A percentile compares a stretch with the other conserved stretches of the same genome.
Conservation (phyloP, 495 filamentous ascomycete species). For the Cercophora scortea region DNA sequence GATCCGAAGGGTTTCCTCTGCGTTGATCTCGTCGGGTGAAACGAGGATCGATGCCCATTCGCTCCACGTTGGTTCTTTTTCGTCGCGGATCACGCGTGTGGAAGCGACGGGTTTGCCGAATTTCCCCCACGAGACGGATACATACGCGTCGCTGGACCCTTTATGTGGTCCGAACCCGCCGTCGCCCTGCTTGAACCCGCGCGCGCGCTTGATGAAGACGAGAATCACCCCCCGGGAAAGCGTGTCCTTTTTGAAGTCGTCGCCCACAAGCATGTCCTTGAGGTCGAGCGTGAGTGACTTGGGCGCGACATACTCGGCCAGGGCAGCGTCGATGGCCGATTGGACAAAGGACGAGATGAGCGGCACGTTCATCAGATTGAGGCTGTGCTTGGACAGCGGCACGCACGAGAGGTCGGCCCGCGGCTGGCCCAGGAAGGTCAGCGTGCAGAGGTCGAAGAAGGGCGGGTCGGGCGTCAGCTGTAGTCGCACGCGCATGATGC, state of each 20-base stretch:
- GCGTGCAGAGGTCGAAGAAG: conserved; percentile 60
- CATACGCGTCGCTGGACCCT: conserved; percentile 60
- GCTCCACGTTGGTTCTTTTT: conserved; percentile 60
- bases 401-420: conserved; percentile 61
- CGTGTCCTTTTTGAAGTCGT: conserved; percentile 71
- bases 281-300: conserved; percentile 64
- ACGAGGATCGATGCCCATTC: conserved; percentile 61
- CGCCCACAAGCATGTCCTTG: conserved; percentile 66
- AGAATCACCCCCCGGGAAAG: conserved; percentile 54
- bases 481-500: conserved; percentile 55
- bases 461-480: conserved; percentile 66
- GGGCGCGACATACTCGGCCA: conserved; percentile 65
- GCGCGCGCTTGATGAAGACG: conserved; percentile 53
- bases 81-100: conserved; percentile 53
- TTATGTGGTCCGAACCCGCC: conserved; percentile 44
- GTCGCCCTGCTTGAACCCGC: conserved; percentile 61
- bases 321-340: conserved; percentile 60
- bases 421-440: conserved; percentile 72
- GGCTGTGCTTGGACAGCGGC: conserved; percentile 55
- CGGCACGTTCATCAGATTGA: conserved; percentile 66
- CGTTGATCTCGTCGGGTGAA: conserved; percentile 61
- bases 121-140: conserved; percentile 66
- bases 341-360: conserved; percentile 67
- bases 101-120: conserved; percentile 61
- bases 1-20: conserved; percentile 56